Evolutionary conservation across 352 stramenopile species (phyloP), one percentile per base, ranked within the genome.

Genomic region (Pythium dissimile): DNA sequence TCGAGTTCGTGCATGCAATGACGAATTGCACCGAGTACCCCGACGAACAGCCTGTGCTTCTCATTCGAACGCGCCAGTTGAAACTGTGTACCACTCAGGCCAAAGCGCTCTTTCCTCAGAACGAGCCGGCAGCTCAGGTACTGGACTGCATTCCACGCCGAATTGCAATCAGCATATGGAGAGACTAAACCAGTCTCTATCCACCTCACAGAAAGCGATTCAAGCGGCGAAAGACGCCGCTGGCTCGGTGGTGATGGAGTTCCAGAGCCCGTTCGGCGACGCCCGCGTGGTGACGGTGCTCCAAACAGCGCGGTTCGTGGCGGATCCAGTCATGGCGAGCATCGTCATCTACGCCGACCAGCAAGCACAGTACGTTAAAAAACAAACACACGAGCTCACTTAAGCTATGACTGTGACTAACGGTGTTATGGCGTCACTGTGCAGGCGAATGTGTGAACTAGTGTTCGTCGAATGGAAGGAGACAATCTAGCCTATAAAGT

Each of bases 201-300:
- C n/a, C n/a, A 10, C 11, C 8, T 16, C 12, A 9, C 15, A 88
- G 73, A 73, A 71, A 71, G 60, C 75, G 3, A 39, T 53, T 0
- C 50, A 76, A 9, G 58, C 73, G 21, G 49, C 60, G 2, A 67
- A 70, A 31, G 62, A 37, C 12, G 70, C 68, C 0, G 16, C 44
- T 4, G 78, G 74, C 1, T 88, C 75, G 1, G 71, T 88, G 15
- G 44, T 75, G 43, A 77, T 88, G 72, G 78, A 88, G 54, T 86
- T 85, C 24, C 75, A 86, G 26, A 73, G 78, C 0, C 8, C 42
- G 0, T 21, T 48, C 2, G 64, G 65, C 44, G 67, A 67, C 5
- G 34, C 53, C 10, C 59, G 71, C 18, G 54, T 63, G 5, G 44
- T 42, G 0, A 43, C 66, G 11, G 48, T 69, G 16, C 56, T 84